These are phyloP conservation scores for Litsea cubeba DNA, from an alignment of 164 flowering plant genomes.

Conservation along the genomic window DNA sequence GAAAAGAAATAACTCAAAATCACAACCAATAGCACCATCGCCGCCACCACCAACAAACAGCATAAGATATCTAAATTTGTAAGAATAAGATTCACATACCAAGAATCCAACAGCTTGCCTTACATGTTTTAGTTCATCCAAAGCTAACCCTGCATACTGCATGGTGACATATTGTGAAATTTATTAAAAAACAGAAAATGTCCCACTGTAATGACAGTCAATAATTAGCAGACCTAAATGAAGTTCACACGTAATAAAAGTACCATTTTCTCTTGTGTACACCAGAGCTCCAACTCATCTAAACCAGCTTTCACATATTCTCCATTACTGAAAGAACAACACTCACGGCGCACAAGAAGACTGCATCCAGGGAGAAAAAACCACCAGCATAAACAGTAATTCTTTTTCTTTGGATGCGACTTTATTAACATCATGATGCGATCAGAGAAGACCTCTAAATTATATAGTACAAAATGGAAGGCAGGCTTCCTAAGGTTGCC, in stretches of 20 bases:
- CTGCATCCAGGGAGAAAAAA: constrained; percentile 30
- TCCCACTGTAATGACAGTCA: too few species aligned
- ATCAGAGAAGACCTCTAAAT: neutral
- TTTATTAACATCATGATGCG: neutral
- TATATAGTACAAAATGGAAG: too few species aligned
- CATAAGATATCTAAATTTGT: too few species aligned
- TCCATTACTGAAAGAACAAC: constrained; percentile 84
- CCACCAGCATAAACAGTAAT: neutral
- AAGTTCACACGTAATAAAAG: neutral
- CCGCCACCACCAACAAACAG: too few species aligned
- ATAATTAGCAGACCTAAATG: too few species aligned
- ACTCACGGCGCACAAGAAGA: constrained; percentile 76
- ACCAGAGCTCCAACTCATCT: constrained; percentile 81
- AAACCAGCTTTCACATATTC: constrained; percentile 85
- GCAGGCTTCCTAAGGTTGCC: too few species aligned
- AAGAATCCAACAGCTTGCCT: constrained; percentile 84
- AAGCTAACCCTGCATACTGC: constrained; percentile 79
- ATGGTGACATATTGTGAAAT: neutral
- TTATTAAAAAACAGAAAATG: too few species aligned
- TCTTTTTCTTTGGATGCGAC: too few species aligned
- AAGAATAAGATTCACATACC: constrained; percentile 39
- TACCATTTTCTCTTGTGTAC: constrained; percentile 66
- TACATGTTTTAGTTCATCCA: constrained; percentile 81
- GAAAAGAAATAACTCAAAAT: too few species aligned
- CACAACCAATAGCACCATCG: too few species aligned